Percentiles rank a stretch among this genome's conserved stretches.
phyloP scores from a whole-genome alignment of 495 filamentous ascomycete species.

The Penicillium manginii region DNA sequence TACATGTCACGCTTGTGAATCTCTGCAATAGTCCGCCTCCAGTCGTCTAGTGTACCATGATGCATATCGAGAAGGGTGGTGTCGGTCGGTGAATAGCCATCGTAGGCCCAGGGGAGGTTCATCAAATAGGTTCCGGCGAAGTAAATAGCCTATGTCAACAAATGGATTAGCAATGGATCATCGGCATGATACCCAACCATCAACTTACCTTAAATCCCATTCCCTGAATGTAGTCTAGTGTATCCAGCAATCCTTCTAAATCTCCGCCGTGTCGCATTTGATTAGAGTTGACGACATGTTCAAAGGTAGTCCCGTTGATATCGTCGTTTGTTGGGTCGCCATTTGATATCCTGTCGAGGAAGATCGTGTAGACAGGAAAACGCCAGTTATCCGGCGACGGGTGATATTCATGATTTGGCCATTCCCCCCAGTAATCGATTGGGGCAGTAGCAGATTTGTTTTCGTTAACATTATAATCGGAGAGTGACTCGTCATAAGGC shows the following conservation, averaged over 20 bases:
- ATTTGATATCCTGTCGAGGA: slow-evolving; percentile 45
- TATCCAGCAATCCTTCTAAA: slow-evolving; percentile 37
- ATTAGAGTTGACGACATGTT: slow-evolving; percentile 41
- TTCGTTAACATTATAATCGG: slow-evolving; percentile 43
- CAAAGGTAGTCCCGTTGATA: slow-evolving; percentile 25
- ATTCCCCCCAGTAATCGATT: slow-evolving; percentile 44
- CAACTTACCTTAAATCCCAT: slow-evolving; percentile 40
- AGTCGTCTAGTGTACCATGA: slow-evolving; percentile 40
- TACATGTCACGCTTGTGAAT: slow-evolving; percentile 46
- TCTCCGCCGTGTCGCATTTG: slow-evolving; percentile 47
- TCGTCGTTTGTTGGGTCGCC: slow-evolving; percentile 34
- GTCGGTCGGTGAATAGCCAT: slow-evolving; percentile 44
- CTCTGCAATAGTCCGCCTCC: slow-evolving; percentile 35
- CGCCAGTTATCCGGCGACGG: slow-evolving; percentile 49
- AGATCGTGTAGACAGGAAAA: slow-evolving; percentile 46
- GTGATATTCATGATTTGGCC: slow-evolving; percentile 41
- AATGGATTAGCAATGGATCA: not conserved
- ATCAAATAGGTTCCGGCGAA: slow-evolving; percentile 43
- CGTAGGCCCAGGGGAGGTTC: slow-evolving; percentile 48
- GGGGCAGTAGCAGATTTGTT: slow-evolving; percentile 37
- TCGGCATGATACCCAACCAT: not conserved
- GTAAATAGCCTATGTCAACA: slow-evolving; percentile 32
- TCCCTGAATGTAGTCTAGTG: slow-evolving; percentile 43
- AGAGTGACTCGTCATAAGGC: slow-evolving; percentile 23
- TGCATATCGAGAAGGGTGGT: slow-evolving; percentile 45